A percentile compares a stretch with the other conserved stretches of the same genome.
Evolutionary conservation across 1,284 basidiomycete genomes (phyloP).

Genomic region (Moesziomyces sp.): DNA sequence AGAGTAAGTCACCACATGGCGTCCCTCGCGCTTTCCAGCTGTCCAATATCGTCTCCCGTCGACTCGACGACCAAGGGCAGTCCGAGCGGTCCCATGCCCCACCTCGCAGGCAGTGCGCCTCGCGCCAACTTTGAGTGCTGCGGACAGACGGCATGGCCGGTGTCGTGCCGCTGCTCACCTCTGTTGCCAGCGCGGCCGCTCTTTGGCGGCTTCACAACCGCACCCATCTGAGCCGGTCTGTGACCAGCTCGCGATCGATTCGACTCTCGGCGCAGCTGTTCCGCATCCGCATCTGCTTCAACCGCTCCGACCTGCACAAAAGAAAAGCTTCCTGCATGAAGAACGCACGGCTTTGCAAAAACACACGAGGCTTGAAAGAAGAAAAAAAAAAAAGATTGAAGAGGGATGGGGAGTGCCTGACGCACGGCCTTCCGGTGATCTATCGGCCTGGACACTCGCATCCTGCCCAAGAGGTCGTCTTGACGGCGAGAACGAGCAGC

Average conservation of each 20-base stretch:
- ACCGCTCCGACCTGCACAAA: too few species aligned
- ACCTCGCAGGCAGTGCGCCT: neutral
- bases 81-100: slow-evolving; percentile 7
- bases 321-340: neutral
- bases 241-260: neutral
- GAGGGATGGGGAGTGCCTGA: neutral
- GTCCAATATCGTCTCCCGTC: slow-evolving; percentile 29
- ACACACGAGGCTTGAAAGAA: neutral
- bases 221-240: slow-evolving; percentile 9
- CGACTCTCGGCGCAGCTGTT: neutral
- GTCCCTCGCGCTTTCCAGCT: slow-evolving; percentile 14
- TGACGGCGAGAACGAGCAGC: neutral
- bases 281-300: too few species aligned
- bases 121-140: slow-evolving; percentile 14
- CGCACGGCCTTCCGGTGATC: neutral
- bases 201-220: slow-evolving; percentile 31
- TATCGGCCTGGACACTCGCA: neutral
- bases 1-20: slow-evolving; percentile 51
- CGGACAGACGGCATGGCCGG: slow-evolving; percentile 8
- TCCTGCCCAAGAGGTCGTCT: neutral
- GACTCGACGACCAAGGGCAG: slow-evolving; percentile 35
- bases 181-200: slow-evolving; percentile 20
- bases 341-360: neutral
- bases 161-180: slow-evolving; percentile 28
- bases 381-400: neutral